Base-by-base conservation (phyloP, 305 asterid species). In the Ruellia speciosa region DNA sequence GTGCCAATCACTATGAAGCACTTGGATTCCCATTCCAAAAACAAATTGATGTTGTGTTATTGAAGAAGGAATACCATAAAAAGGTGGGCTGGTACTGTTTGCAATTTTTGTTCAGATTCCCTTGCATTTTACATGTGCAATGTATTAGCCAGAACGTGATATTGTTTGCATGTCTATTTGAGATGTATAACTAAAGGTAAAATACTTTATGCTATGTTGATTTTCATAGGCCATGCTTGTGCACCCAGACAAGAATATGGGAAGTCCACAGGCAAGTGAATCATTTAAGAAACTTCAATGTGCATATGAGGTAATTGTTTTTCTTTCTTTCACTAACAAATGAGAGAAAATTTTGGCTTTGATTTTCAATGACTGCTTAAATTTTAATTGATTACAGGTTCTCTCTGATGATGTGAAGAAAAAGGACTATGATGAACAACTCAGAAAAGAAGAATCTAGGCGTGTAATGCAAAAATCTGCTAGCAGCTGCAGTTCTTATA, bases 171-270 rank as follows among this genome's bases (percentile, higher is more conserved):
- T n/a, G 52, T 16, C 19, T 24, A 24, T 24, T 2, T 24, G 31
- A 24, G 31, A 24, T 24, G 31, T 24, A 24, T 24, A 24, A 24
- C 52, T n/a, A 47, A 47, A 47, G 52, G 14, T 14, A 3, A 14
- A 16, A 43, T 43, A 2, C 6, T 43, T n/a, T 43, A 11, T 5
- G 16, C 52, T 16, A 2, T 47, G 18, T 47, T 47, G 49, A n/a
- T 14, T 65, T 69, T 59, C 66, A 24, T 74, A 92, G 99, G 99
- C 99, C 62, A 88, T 88, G 95, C 95, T 92, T 65, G 97, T 92
- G 70, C 99, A 92, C 73, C 99, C 99, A 10, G 99, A 92, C 76
- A 92, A 92, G 71, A 92, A 92, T 69, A 88, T 86, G 97, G 97
- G 97, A 66, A 86, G 84, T 65, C 78, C 90, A 31, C 77, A 75